A percentile compares a stretch with the other conserved stretches of the same genome.
Conservation (phyloP, 768 basidiomycete species). For the Mycena haematopus region DNA sequence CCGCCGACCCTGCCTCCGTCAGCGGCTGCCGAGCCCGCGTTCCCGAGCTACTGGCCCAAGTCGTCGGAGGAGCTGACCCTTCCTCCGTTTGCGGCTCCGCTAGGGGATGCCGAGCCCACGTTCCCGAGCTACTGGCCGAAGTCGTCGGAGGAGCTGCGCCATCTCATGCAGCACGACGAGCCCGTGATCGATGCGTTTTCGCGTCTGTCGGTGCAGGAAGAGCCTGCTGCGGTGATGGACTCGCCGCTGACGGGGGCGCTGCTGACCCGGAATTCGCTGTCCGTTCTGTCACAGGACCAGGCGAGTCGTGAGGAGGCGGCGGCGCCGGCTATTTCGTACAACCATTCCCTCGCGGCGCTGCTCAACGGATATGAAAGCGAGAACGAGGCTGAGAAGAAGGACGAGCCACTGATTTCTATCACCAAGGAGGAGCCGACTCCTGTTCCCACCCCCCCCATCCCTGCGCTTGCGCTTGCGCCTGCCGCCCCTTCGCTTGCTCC, state of each 20-base stretch:
- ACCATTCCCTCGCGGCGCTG: slow-evolving; percentile 40
- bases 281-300: too few species aligned
- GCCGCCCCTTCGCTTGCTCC: slow-evolving; percentile 1
- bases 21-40: slow-evolving; percentile 34
- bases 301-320: slow-evolving; percentile 9
- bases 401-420: slow-evolving; percentile 3
- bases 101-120: slow-evolving; percentile 33
- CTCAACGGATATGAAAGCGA: slow-evolving; percentile 37
- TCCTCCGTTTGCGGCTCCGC: too few species aligned
- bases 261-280: slow-evolving; percentile 36
- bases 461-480: background rate
- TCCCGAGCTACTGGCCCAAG: slow-evolving; percentile 40
- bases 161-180: slow-evolving; percentile 34
- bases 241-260: slow-evolving; percentile 39
- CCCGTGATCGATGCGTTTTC: slow-evolving; percentile 22
- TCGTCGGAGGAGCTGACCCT: slow-evolving; percentile 46
- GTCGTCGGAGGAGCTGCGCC: slow-evolving; percentile 44
- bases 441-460: background rate
- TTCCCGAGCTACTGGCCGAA: slow-evolving; percentile 40
- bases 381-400: slow-evolving; percentile 15
- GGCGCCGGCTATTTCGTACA: slow-evolving; percentile 22
- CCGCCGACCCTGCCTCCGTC: slow-evolving; percentile 12
- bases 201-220: slow-evolving; percentile 25
- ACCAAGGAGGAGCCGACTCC: slow-evolving; percentile 8
- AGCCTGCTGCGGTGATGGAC: slow-evolving; percentile 27